Conservation (phyloP, 2,329 filamentous ascomycete genomes). For the Aspergillus sojae region DNA sequence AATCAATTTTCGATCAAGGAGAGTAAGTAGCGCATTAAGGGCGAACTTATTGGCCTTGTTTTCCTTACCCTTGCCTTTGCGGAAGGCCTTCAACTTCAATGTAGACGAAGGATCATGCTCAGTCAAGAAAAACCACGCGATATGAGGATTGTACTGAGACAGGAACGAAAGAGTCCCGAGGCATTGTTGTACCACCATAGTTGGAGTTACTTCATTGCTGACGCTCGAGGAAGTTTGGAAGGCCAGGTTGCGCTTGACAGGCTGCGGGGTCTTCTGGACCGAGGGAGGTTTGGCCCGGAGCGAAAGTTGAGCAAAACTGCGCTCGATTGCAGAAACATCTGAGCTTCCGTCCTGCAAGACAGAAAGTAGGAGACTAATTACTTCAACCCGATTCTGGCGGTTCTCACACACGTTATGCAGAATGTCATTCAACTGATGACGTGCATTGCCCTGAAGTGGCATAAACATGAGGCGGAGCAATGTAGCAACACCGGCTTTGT, state of each 20-base stretch:
- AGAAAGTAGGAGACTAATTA: conserved; percentile 87
- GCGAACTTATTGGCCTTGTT: conserved; percentile 83
- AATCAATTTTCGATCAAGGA: conserved; percentile 91
- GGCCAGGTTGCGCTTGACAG: conserved; percentile 73
- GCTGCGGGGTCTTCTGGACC: conserved; percentile 79
- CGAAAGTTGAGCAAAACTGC: conserved; percentile 91
- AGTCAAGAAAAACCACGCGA: conserved; percentile 88
- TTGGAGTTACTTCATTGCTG: conserved; percentile 85
- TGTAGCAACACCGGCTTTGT: conserved; percentile 95
- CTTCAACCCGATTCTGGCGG: conserved; percentile 90
- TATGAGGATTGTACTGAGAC: conserved; percentile 80
- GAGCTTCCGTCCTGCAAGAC: conserved; percentile 94
- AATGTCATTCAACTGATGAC: conserved; percentile 80
- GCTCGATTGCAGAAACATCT: conserved; percentile 89
- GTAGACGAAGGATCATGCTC: conserved; percentile 83
- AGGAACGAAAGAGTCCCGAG: conserved; percentile 82
- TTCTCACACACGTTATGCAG: conserved; percentile 93
- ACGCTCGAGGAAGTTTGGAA: conserved; percentile 57
- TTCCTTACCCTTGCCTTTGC: conserved; percentile 88
- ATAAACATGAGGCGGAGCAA: conserved; percentile 98
- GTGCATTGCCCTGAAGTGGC: conserved; percentile 83
- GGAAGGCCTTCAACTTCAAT: conserved; percentile 73
- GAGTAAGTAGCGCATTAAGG: conserved; percentile 82
- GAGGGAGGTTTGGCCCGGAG: conserved; percentile 81
- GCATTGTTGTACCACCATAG: conserved; percentile 95